Evolutionary conservation across 2,329 filamentous ascomycete species (phyloP).

Genomic region (Fusarium sp.): DNA sequence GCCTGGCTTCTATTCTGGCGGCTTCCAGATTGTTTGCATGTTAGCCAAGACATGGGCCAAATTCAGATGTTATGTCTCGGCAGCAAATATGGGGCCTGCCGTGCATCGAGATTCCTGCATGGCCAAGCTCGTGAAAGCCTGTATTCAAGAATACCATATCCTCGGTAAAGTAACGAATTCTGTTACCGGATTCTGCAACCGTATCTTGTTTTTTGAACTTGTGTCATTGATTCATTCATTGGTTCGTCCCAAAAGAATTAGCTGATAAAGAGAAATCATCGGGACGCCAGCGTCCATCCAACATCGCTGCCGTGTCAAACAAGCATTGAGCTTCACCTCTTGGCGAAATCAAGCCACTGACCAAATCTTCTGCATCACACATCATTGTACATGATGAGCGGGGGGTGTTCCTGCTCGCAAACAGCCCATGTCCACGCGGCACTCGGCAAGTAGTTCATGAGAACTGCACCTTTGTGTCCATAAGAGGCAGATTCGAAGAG

Average conservation of each 20-base stretch:
- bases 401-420: slow-evolving; percentile 47
- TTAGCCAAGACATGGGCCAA: slow-evolving; percentile 24
- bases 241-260: slow-evolving; percentile 2
- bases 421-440: slow-evolving; percentile 53
- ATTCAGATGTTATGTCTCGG: slow-evolving; percentile 12
- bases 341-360: slow-evolving; percentile 11
- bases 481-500: slow-evolving; percentile 53
- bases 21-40: slow-evolving; percentile 20
- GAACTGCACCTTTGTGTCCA: slow-evolving; percentile 43
- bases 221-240: slow-evolving; percentile 12
- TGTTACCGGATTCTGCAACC: not conserved
- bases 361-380: slow-evolving; percentile 39
- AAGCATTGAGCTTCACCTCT: not conserved
- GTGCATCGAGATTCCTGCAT: slow-evolving; percentile 9
- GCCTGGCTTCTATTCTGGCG: slow-evolving; percentile 8
- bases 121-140: slow-evolving; percentile 30
- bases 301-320: slow-evolving; percentile 13
- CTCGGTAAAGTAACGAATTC: slow-evolving; percentile 33
- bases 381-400: slow-evolving; percentile 51
- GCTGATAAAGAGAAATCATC: slow-evolving; percentile 15
- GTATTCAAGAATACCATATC: slow-evolving; percentile 30
- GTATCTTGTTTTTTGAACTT: slow-evolving; percentile 15
- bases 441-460: slow-evolving; percentile 50
- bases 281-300: slow-evolving; percentile 13
- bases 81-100: slow-evolving; percentile 6